These are phyloP conservation scores for Globisporangium apiculatum DNA, from an alignment of 352 stramenopile genomes.

Conservation along the genomic window DNA sequence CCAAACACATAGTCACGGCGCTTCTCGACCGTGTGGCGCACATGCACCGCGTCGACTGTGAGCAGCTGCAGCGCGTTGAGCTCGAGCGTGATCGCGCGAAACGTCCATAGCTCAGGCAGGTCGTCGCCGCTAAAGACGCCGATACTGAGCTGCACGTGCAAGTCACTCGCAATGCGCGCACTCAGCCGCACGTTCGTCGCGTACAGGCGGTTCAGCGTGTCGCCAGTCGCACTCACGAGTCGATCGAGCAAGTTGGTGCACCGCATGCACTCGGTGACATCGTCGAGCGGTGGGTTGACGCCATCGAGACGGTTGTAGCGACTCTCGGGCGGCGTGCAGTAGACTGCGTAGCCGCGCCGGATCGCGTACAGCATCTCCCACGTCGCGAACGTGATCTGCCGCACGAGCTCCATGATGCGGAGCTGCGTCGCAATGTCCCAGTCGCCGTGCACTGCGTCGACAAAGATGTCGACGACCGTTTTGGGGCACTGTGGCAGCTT, in stretches of 20 bases:
- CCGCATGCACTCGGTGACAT: conserved; percentile 33
- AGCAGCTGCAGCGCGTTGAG: conserved; percentile 39
- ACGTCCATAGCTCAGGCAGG: conserved; percentile 63
- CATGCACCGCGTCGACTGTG: conserved; percentile 24
- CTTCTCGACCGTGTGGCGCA: conserved; percentile 47
- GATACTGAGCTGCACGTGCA: conserved; percentile 28
- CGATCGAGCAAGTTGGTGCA: conserved; percentile 27
- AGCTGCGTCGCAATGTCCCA: conserved; percentile 55
- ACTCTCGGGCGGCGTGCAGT: conserved; percentile 41
- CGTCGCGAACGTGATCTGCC: conserved; percentile 51
- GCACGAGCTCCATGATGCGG: conserved; percentile 55
- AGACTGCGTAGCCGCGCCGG: conserved; percentile 41
- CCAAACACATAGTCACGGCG: conserved; percentile 53
- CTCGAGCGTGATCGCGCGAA: conserved; percentile 34
- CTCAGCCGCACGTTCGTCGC: conserved; percentile 40
- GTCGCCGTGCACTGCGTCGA: conserved; percentile 30
- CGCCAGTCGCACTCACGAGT: conserved; percentile 56
- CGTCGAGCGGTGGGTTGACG: conserved; percentile 43
- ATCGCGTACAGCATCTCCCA: conserved; percentile 80
- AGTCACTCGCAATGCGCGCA: conserved; percentile 23
- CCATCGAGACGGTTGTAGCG: conserved; percentile 54
- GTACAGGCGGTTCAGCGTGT: conserved; percentile 53
- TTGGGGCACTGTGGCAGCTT: conserved; percentile 29
- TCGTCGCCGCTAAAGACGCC: conserved; percentile 60
- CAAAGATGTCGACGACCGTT: conserved; percentile 65